These are phyloP conservation scores for Daldinia eschscholtzii DNA, from an alignment of 2,329 filamentous ascomycete species.

Conservation along the genomic window DNA sequence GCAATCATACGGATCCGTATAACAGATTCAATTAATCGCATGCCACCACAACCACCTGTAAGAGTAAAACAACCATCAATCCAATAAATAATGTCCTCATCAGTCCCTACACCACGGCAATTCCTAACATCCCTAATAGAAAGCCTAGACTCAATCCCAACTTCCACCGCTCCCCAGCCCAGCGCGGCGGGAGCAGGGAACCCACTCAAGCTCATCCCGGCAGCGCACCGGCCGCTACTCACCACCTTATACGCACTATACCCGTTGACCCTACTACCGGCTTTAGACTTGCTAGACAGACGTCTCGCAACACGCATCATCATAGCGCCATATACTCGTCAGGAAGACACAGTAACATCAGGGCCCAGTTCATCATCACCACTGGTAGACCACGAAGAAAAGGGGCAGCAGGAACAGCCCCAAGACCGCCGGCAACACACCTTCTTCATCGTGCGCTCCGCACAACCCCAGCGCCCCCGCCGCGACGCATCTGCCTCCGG, in stretches of 20 bases:
- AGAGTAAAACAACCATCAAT: background rate
- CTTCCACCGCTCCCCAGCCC: constrained; percentile 37
- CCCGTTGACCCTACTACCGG: constrained; percentile 82
- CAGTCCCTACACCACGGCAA: constrained; percentile 57
- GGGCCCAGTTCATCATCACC: background rate
- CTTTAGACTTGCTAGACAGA: constrained; percentile 88
- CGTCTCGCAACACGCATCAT: constrained; percentile 73
- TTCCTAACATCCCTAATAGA: constrained; percentile 65
- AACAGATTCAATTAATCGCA: background rate
- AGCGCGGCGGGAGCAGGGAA: constrained; percentile 38
- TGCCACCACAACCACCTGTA: background rate
- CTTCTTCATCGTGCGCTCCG: constrained; percentile 76
- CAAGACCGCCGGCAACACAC: constrained; percentile 25
- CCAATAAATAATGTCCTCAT: constrained; percentile 38
- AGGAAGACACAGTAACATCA: constrained; percentile 3
- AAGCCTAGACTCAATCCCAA: constrained; percentile 55
- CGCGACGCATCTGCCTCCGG: constrained; percentile 8
- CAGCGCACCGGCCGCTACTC: constrained; percentile 68
- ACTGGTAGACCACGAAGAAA: background rate
- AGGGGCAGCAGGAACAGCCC: background rate
- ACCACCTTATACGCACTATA: constrained; percentile 88
- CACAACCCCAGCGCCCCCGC: constrained; percentile 52
- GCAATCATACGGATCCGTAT: too few relatives aligned
- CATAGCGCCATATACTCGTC: constrained; percentile 18
- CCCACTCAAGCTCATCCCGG: constrained; percentile 55